Evolutionary conservation across 2,329 filamentous ascomycete genomes (phyloP), one percentile per base, ranked within the genome.

Genomic region (Alternaria gaisen): DNA sequence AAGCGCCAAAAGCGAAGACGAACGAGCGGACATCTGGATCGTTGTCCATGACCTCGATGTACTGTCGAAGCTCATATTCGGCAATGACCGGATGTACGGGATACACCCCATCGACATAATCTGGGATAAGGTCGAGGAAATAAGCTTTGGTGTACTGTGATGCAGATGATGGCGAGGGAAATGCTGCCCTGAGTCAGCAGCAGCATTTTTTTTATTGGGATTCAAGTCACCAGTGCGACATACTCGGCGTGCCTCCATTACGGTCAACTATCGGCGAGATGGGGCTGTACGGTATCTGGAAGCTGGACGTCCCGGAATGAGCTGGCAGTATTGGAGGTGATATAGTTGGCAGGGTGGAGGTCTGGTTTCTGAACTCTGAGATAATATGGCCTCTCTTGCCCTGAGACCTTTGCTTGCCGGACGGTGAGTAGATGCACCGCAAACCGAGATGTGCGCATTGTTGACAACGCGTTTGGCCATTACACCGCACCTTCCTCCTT

Each of bases 81-180:
- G 79, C 70, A 53, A 84, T 79, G 57, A 84, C 77, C 5, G 83
- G 83, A 43, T 82, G 80, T 41, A 83, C 79, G 1, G 83, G 82
- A 63, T 83, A 84, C 16, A 84, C 81, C 18, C 77, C 77, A 28
- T 73, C 67, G 64, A 80, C 74, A 56, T 83, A 84, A 47, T 83
- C 78, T 16, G 80, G 78, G 30, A 84, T 68, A 9, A 84, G 73
- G n/a, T 78, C 74, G 32, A 79, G 64, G 55, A 83, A 82, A 72
- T 80, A 81, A 3, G 64, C 42, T 52, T 70, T 68, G 60, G 47
- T 55, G 58, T 69, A 72, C 66, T 68, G 63, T 32, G 55, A 53
- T 50, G 63, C 59, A 42, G 62, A 61, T 12, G 63, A 62, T 32
- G 71, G 70, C 34, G 54, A 50, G 24, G 65, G 64, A 63, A 65